phyloP scores from a whole-genome alignment of 805 yeast species.

The Yamadazyma takamatsuzukensis region DNA sequence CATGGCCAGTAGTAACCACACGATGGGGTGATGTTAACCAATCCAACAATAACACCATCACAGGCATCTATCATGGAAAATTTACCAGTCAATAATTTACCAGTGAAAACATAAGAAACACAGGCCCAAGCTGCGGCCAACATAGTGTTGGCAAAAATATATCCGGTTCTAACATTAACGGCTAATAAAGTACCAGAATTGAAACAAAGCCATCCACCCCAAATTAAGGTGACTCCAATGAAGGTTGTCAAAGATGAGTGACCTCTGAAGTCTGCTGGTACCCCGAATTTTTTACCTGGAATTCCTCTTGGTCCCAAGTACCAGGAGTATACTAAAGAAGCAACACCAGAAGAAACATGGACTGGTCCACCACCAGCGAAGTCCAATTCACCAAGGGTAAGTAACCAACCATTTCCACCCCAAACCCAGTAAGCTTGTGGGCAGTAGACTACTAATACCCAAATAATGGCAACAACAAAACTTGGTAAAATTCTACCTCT shows the following conservation, averaged over 20 bases:
- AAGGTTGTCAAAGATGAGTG: constrained; percentile 35
- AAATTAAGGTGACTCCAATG: constrained; percentile 43
- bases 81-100: constrained; percentile 36
- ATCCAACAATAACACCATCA: constrained; percentile 44
- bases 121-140: constrained; percentile 49
- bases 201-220: constrained; percentile 50
- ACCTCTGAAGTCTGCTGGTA: constrained; percentile 21
- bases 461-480: constrained; percentile 35
- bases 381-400: constrained; percentile 41
- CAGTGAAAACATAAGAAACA: constrained; percentile 41
- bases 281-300: constrained; percentile 22
- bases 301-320: constrained; percentile 39
- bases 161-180: constrained; percentile 41
- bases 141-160: constrained; percentile 47
- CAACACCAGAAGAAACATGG: constrained; percentile 42
- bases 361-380: constrained; percentile 52
- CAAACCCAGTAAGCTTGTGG: constrained; percentile 47
- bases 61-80: constrained; percentile 42
- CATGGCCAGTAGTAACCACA: constrained; percentile 46
- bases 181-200: constrained; percentile 43
- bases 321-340: constrained; percentile 40
- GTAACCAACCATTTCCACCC: constrained; percentile 44
- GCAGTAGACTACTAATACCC: constrained; percentile 43
- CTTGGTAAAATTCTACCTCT: constrained; percentile 41
- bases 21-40: constrained; percentile 46